A percentile compares a stretch with the other conserved stretches of the same genome.
Conservation (phyloP, 1,139 yeast genomes). For the Pneumocystis carinii region DNA sequence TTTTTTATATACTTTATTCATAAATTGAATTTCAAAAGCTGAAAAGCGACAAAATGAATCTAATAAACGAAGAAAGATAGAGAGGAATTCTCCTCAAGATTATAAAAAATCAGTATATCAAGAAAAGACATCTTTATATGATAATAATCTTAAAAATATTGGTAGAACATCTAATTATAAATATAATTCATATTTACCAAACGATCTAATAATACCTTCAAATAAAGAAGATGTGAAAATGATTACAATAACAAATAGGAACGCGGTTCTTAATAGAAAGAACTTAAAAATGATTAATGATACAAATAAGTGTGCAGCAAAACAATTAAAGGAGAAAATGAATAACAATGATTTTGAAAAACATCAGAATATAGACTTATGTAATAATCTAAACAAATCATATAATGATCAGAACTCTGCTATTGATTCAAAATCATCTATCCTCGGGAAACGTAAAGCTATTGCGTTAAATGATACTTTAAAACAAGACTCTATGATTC, state of each 20-base stretch:
- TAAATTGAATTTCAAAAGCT: constrained; percentile 26
- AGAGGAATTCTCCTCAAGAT: constrained; percentile 3
- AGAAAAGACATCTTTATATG: constrained; percentile 8
- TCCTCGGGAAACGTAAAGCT: not conserved
- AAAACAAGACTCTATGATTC: not conserved
- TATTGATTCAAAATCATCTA: constrained; percentile 1
- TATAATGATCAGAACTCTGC: constrained; percentile 9
- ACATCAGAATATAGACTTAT: constrained; percentile 10
- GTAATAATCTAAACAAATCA: constrained; percentile 8
- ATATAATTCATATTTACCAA: constrained; percentile 12
- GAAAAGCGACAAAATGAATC: constrained; percentile 54
- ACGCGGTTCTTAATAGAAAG: not conserved
- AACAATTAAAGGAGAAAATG: constrained; percentile 6
- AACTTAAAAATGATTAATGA: constrained; percentile 3
- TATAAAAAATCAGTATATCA: constrained; percentile 11
- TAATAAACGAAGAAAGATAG: constrained; percentile 42
- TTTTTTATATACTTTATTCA: not conserved
- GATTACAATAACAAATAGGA: constrained; percentile 3
- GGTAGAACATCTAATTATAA: constrained; percentile 10
- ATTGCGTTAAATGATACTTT: not conserved
- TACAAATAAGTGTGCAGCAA: constrained; percentile 9
- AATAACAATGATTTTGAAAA: constrained; percentile 15
- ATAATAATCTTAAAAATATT: constrained; percentile 4
- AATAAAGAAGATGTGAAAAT: constrained; percentile 5
- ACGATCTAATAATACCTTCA: constrained; percentile 4